Evolutionary conservation across 495 filamentous ascomycete genomes (phyloP).

Genomic region (Neurospora terricola): DNA sequence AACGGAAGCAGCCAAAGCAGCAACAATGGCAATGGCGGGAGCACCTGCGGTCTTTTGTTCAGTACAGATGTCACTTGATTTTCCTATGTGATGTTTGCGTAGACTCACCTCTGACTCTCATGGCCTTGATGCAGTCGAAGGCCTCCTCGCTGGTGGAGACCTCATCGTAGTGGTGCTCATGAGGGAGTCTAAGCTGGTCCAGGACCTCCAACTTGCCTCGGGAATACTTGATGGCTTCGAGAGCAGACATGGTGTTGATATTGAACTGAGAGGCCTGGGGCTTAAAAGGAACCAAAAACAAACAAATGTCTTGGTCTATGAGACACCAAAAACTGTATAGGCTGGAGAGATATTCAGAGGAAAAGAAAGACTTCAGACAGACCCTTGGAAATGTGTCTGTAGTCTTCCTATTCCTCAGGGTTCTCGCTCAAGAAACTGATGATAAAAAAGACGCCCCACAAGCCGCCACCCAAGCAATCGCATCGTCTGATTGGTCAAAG

Average conservation of each 20-base stretch:
- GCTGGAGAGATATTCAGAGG: background rate
- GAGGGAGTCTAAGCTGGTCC: constrained; percentile 85
- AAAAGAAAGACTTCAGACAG: background rate
- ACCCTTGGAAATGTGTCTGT: background rate
- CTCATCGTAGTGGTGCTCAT: constrained; percentile 67
- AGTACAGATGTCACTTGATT: background rate
- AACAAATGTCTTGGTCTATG: background rate
- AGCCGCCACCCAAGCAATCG: background rate
- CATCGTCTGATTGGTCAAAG: background rate
- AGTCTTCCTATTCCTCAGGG: background rate
- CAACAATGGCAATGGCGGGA: constrained; percentile 94
- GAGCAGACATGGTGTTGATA: constrained; percentile 30
- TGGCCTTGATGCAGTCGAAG: constrained; percentile 85
- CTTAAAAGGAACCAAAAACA: background rate
- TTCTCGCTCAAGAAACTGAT: background rate
- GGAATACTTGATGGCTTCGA: constrained; percentile 83
- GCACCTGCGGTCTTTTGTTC: constrained; percentile 47
- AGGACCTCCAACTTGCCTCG: constrained; percentile 72
- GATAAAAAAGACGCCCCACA: background rate
- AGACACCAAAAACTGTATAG: background rate
- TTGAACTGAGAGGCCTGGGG: background rate
- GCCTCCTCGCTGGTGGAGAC: constrained; percentile 70
- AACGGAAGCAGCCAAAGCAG: constrained; percentile 75
- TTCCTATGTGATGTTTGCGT: background rate
- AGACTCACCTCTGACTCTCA: constrained; percentile 55